Evolutionary conservation across 352 stramenopile species (phyloP).

Genomic region (Blastocystis hominis): DNA sequence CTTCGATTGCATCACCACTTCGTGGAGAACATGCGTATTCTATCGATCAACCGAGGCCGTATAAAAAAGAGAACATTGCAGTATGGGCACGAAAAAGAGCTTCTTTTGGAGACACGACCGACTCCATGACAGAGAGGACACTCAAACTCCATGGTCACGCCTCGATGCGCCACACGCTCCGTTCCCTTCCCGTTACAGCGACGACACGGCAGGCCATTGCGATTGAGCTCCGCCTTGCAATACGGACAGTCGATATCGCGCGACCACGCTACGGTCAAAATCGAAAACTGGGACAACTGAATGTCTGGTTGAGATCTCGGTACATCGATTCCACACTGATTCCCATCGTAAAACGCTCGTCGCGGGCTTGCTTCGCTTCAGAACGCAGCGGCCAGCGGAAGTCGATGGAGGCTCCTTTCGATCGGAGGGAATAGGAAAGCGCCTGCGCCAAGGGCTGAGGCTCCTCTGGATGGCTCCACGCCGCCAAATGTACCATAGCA

Average conservation of each 20-base stretch:
- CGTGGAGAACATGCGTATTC: not conserved
- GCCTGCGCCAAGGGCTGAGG: not conserved
- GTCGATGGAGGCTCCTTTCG: not conserved
- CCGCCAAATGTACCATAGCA: not conserved
- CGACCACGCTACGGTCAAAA: conserved; percentile 26
- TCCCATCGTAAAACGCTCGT: not conserved
- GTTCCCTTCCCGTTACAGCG: conserved; percentile 1
- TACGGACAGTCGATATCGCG: conserved; percentile 15
- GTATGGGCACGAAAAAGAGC: not conserved
- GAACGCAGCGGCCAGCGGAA: not conserved
- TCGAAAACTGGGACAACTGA: not conserved
- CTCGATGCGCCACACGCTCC: not conserved
- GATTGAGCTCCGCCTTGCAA: not conserved
- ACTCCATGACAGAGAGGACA: conserved; percentile 15
- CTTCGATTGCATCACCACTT: not conserved
- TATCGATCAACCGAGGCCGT: not conserved
- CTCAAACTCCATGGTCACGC: not conserved
- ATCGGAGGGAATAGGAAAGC: not conserved
- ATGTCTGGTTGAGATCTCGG: not conserved
- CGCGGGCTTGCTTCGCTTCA: not conserved
- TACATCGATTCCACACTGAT: not conserved
- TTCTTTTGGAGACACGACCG: not conserved
- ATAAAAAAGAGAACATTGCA: not conserved
- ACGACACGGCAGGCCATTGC: not conserved
- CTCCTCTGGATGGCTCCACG: not conserved